Base-by-base conservation (phyloP, 2,329 filamentous ascomycete species). In the Davidsoniella eucalypti region DNA sequence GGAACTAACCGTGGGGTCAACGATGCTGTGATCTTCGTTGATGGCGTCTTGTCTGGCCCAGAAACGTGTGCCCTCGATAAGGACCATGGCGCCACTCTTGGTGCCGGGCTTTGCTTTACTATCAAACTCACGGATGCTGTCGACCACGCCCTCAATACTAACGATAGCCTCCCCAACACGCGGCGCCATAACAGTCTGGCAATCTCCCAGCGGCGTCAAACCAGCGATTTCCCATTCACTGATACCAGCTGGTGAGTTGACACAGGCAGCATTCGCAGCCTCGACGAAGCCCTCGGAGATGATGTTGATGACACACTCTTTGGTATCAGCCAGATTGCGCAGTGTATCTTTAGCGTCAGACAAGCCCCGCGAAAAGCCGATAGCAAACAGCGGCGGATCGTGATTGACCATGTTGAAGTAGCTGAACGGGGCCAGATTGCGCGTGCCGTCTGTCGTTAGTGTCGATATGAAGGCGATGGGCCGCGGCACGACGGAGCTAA, bases 41-140 rank as follows among this genome's bases (percentile, higher is more conserved):
- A 94, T 68, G 2, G 87, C 87, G 65, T 95, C 90, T 61, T 93
- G 86, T 49, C 88, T 69, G 2, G 80, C 87, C 87, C 88, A 95
- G 61, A 95, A 94, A 25, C 81, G 72, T 33, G 84, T 80, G 0
- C 87, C 90, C 66, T 95, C 87, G 10, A 95, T 70, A 33, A 94
- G 73, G 1, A 76, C 82, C 55, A 94, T 60, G 3, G 82, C 80
- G 1, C 82, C 78, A 1, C 82, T 82, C 69, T 80, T 87, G 66
- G 80, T 82, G 2, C 84, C 87, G 0, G 82, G 81, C 2, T 67
- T 78, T 0, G 70, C 70, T 48, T 73, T 72, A 62, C 80, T 85
- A 63, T 90, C 81, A 66, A 86, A 94, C 65, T 94, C 87, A 58
- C 67, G 80, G 65, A 64, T 70, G 69, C 79, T 78, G 55, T 90